Base-by-base conservation (phyloP, 805 yeast species). In the Yarrowia bubula region DNA sequence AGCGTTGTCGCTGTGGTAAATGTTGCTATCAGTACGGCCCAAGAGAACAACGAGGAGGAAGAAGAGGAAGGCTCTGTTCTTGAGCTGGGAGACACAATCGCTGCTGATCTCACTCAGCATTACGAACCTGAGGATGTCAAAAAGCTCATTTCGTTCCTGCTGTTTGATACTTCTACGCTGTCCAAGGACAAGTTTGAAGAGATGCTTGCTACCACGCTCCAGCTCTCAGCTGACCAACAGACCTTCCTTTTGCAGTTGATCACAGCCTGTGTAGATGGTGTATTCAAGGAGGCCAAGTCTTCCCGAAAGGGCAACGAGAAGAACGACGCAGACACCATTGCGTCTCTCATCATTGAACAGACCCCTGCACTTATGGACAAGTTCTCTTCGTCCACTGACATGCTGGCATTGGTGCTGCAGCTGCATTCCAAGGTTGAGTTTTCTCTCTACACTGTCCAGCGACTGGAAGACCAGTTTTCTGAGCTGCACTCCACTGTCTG, bases 161-260 rank as follows among this genome's bases (percentile, higher is more conserved):
- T 58, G n/a, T 58, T 58, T 28, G 64, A 58, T 14, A 18, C 42
- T 4, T 58, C 64, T 5, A 43, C 64, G 41, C 32, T 58, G 15
- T 58, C 51, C 11, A 43, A 32, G 35, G 64, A 58, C 51, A 43
- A 44, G 35, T 44, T 58, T 44, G 51, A 58, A 37, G 42, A 42
- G 33, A 31, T 31, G 10, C 22, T 58, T 11, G 32, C 35, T 4
- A 18, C 18, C 13, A 11, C 15, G 11, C 43, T 58, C 33, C 32
- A 44, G 42, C 43, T 58, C 5, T 33, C 42, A 4, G 51, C 31
- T 3, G 28, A 4, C 35, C 64, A 58, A 13, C 64, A 58, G 43
- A 33, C 42, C 1, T 33, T 35, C 13, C 31, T 58, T 14, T 43
- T 58, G 15, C 43, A 43, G 32, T 31, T 58, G 3, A 58, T 58